Evolutionary conservation across 1,284 basidiomycete genomes (phyloP), one percentile per base, ranked within the genome.

Genomic region (Schizophyllum amplum): DNA sequence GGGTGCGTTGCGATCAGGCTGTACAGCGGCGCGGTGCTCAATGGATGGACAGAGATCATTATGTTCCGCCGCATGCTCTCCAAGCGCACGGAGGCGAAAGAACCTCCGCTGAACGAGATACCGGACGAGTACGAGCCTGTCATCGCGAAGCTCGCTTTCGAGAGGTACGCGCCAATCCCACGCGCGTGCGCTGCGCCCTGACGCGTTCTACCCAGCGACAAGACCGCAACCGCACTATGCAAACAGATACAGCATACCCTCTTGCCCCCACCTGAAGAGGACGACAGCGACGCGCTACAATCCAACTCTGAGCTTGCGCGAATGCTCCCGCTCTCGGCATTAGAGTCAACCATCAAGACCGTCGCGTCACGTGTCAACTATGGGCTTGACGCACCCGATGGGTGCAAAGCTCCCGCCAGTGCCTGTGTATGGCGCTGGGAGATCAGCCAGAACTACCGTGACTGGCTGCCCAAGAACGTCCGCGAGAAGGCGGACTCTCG

Each of bases 401-500:
- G 77, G 46, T 71, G 72, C 55, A 87, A 79, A 65, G 64, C 75
- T 17, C 81, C 86, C 9, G 79, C 84, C 4, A 70, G 76, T 21
- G 69, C 90, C 27, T 86, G 82, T 62, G 72, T 90, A n/a, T 95
- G 92, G 92, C 77, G 92, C 59, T 94, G 92, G 92, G 92, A 95
- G 67, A 84, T 88, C 5, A 84, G 79, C 62, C 77, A 83, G 15
- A 63, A 75, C 22, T 72, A 77, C 61, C 68, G 72, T 53, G 74
- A 80, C 52, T 87, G 87, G 82, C 70, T 94, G 26, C 91, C 92
- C 0, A 85, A 82, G 65, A 81, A 80, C 63, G 76, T 78, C 6
- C 74, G 76, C 57, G 87, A 90, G 59, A 90, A 82, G 67, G 80
- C 80, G 1, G 78, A 84, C 27, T 69, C 69, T n/a, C 78, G 92